Base-by-base conservation (phyloP, 1,284 basidiomycete species). In the Cryptococcus floricola region DNA sequence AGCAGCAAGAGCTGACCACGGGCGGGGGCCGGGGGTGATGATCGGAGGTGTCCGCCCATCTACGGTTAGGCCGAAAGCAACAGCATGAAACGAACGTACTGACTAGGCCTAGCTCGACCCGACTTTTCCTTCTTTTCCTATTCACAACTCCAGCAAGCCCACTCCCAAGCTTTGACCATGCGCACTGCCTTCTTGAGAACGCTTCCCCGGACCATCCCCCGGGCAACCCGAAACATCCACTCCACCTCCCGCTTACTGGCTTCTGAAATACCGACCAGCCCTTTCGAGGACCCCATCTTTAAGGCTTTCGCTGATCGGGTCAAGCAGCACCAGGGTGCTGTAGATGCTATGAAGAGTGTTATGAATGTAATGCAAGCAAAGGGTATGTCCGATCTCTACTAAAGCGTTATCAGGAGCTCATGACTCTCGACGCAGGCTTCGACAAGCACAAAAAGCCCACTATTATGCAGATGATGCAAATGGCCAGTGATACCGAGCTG, bases 401-500 rank as follows among this genome's bases (percentile, higher is more conserved):
- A 14, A 10, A 6, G 18, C 18, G 23, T 37, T n/a, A 18, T 10
- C 9, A 18, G 25, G 41, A 31, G 34, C 39, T 34, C 9, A 48
- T 45, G 34, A 41, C 23, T 23, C 23, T 39, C 28, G 44, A 14
- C 41, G n/a, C 27, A 71, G 70, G 71, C 10, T 62, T 69, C 46
- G 70, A 71, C 58, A 65, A 66, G 46, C 54, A 60, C 14, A 59
- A 69, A 59, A 57, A 64, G 25, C 67, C 68, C 6, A 62, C 61
- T 25, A 60, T 66, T 39, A 67, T 65, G 57, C 60, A 67, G 58
- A 66, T 74, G 60, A 61, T 68, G 50, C 70, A 71, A 62, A 62
- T 74, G 55, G 68, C 65, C 31, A 63, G 70, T 63, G 71, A 74
- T 57, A 54, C 58, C 27, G 71, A 72, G 46, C 56, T 74, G 52